Evolutionary conservation across 495 filamentous ascomycete genomes (phyloP).

Genomic region (Chaetomium fimeti): DNA sequence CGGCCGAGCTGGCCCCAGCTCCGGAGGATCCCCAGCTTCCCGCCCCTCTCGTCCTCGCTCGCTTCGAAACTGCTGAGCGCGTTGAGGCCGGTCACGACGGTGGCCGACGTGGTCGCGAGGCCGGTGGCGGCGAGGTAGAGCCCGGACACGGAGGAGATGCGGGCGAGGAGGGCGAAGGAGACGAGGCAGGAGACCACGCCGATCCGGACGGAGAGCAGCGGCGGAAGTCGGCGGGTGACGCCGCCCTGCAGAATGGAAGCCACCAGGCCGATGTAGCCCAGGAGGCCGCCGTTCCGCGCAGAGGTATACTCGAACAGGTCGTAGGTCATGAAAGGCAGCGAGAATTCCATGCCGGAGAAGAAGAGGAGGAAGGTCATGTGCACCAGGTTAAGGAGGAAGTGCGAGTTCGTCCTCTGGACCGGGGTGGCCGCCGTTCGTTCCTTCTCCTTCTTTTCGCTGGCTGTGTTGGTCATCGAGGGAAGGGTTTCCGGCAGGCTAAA

Average conservation of each 20-base stretch:
- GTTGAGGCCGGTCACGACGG: conserved; percentile 92
- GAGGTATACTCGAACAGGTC: conserved; percentile 84
- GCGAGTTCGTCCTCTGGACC: conserved; percentile 68
- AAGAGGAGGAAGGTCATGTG: conserved; percentile 93
- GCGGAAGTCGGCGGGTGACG: conserved; percentile 75
- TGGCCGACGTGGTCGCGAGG: conserved; percentile 83
- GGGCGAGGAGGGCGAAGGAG: conserved; percentile 79
- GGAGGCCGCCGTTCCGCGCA: conserved; percentile 75
- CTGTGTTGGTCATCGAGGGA: conserved; percentile 48
- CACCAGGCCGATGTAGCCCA: conserved; percentile 91
- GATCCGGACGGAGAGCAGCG: conserved; percentile 71
- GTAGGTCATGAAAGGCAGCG: conserved; percentile 93
- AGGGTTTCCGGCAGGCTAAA: conserved; percentile 85
- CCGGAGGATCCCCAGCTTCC: conserved; percentile 78
- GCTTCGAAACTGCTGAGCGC: conserved; percentile 89
- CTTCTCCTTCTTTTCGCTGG: conserved; percentile 27
- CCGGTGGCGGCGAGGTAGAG: conserved; percentile 80
- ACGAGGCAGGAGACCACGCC: conserved; percentile 74
- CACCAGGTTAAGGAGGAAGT: conserved; percentile 75
- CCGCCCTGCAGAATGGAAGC: conserved; percentile 86
- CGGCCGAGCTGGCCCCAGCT: conserved; percentile 84
- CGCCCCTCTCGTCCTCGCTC: conserved; percentile 72
- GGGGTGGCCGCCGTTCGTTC: conserved; percentile 26
- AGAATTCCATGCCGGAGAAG: conserved; percentile 97
- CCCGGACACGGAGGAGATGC: conserved; percentile 58